A percentile compares a stretch with the other conserved stretches of the same genome.
phyloP scores from a whole-genome alignment of 768 basidiomycete genomes.

The Kwoniella botswanensis region DNA sequence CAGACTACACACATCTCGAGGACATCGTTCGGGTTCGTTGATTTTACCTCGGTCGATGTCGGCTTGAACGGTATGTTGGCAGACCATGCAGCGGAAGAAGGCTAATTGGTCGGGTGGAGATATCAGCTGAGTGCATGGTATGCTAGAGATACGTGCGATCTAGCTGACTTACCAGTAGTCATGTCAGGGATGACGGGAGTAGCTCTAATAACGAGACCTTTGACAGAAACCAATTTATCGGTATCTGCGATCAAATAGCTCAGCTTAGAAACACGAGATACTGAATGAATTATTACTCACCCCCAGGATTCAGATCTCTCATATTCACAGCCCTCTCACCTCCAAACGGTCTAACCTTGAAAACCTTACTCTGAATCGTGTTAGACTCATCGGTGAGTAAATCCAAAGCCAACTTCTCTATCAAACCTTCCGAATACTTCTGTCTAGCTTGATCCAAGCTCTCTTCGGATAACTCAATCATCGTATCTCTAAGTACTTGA shows the following conservation, averaged over 20 bases:
- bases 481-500: conserved; percentile 88
- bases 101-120: conserved; percentile 62
- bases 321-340: conserved; percentile 75
- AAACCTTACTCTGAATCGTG: conserved; percentile 83
- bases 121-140: background rate
- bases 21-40: conserved; percentile 87
- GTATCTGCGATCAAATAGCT: conserved; percentile 69
- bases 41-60: conserved; percentile 99
- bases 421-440: conserved; percentile 60
- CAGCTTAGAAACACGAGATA: background rate
- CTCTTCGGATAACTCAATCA: conserved; percentile 83
- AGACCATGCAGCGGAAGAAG: conserved; percentile 95
- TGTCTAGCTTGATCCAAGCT: conserved; percentile 61
- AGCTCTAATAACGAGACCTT: conserved; percentile 94
- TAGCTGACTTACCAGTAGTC: conserved; percentile 66
- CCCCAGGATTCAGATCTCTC: conserved; percentile 91
- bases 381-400: conserved; percentile 88
- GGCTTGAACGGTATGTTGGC: conserved; percentile 94
- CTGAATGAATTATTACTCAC: conserved; percentile 60
- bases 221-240: conserved; percentile 94
- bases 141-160: too few species aligned
- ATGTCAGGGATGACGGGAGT: conserved; percentile 99
- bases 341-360: conserved; percentile 92
- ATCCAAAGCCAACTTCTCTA: conserved; percentile 79
- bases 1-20: conserved; percentile 86